Evolutionary conservation across 2,329 filamentous ascomycete genomes (phyloP).

Genomic region (Fragosphaeria purpurea): DNA sequence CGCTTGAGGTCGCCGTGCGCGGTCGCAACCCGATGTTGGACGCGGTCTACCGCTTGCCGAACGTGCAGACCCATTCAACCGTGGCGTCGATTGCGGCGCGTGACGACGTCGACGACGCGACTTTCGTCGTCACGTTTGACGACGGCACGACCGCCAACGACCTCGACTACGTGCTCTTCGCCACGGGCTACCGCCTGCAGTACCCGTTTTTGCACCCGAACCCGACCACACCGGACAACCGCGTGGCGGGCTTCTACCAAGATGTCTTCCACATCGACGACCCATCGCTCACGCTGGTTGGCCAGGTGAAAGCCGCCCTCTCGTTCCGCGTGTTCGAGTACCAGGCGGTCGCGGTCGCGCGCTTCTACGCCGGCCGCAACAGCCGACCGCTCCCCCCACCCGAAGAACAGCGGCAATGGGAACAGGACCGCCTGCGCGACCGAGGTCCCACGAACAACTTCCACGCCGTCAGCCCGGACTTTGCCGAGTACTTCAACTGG

Average conservation of each 20-base stretch:
- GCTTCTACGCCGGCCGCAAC: conserved; percentile 22
- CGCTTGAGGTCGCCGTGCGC: conserved; percentile 36
- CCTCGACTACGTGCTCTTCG: conserved; percentile 49
- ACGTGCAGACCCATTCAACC: conserved; percentile 32
- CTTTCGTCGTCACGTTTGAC: conserved; percentile 36
- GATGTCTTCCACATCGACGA: conserved; percentile 27
- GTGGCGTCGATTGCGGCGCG: conserved; percentile 23
- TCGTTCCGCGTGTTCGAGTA: conserved; percentile 27
- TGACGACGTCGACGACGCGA: conserved; percentile 20
- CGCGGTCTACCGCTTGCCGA: conserved; percentile 44
- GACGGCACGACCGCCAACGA: conserved; percentile 37
- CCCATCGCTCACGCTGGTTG: conserved; percentile 23
- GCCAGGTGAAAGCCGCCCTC: conserved; percentile 26
- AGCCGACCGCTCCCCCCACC: conserved; percentile 15
- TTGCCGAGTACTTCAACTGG: conserved; percentile 7
- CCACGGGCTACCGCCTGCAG: conserved; percentile 50
- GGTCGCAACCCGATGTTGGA: conserved; percentile 41
- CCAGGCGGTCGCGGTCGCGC: conserved; percentile 26
- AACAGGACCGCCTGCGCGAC: conserved; percentile 9
- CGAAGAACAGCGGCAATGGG: conserved; percentile 23
- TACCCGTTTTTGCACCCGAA: conserved; percentile 38
- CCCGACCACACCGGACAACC: conserved; percentile 9
- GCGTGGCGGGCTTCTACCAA: conserved; percentile 25
- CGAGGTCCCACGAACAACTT: not conserved
- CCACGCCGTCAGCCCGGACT: conserved; percentile 5